A percentile compares a stretch with the other conserved stretches of the same genome.
phyloP scores from a whole-genome alignment of 2,329 filamentous ascomycete species.

The Aspergillus pseudoviridinutans region DNA sequence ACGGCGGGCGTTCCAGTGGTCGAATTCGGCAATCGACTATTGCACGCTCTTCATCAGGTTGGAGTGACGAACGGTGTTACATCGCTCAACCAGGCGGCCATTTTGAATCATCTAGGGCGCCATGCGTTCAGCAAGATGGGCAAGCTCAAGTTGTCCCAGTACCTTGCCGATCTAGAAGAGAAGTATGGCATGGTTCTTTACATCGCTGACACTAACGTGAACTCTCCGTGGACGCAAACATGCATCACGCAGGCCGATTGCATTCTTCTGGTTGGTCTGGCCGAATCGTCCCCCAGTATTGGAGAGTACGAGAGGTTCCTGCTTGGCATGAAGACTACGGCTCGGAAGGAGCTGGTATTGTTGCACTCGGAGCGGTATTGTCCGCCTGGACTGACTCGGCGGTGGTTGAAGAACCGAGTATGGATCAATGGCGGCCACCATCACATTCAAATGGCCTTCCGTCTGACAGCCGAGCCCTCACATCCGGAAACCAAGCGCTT shows the following conservation, averaged over 20 bases:
- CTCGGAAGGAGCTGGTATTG: constrained; percentile 85
- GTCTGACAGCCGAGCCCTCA: constrained; percentile 69
- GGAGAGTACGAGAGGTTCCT: constrained; percentile 97
- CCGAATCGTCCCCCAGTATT: constrained; percentile 82
- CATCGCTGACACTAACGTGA: constrained; percentile 93
- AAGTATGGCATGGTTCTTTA: constrained; percentile 95
- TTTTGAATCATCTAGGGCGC: constrained; percentile 88
- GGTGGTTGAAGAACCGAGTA: constrained; percentile 86
- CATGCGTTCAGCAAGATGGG: constrained; percentile 98
- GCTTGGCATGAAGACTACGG: constrained; percentile 94
- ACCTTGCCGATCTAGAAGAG: constrained; percentile 93
- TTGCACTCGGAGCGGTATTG: constrained; percentile 88
- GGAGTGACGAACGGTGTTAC: constrained; percentile 86
- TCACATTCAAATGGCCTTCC: constrained; percentile 93
- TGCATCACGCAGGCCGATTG: constrained; percentile 97
- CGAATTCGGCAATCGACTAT: constrained; percentile 85
- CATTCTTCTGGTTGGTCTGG: constrained; percentile 85
- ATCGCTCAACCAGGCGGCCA: constrained; percentile 86
- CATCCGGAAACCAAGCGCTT: constrained; percentile 73
- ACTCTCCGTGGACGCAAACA: constrained; percentile 96
- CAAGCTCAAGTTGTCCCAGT: constrained; percentile 91
- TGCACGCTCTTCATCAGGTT: constrained; percentile 84
- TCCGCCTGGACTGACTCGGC: constrained; percentile 74
- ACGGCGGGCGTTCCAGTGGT: constrained; percentile 88
- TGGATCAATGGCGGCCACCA: constrained; percentile 99